Evolutionary conservation across 441 rosid species (phyloP), one percentile per base, ranked within the genome.

Genomic region (Adansonia gregorii): DNA sequence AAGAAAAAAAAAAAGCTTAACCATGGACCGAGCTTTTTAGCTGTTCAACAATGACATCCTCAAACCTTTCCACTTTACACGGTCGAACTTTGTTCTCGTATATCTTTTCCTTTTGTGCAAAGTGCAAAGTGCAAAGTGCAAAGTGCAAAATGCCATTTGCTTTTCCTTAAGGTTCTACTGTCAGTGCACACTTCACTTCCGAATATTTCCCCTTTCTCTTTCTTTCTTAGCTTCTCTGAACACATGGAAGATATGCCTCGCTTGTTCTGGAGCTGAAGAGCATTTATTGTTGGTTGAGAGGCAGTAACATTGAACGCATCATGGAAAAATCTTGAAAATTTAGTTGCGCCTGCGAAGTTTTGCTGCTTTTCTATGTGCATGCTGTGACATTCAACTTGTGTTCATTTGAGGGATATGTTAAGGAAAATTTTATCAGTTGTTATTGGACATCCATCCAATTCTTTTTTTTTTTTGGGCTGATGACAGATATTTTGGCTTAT

Each of bases 161-260:
- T 35, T 35, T 35, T 35, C 3, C 67, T 15, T 52, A 80, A 48
- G 69, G 8, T 80, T 46, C 24, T 69, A 59, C 48, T 49, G 35
- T 80, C 45, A 72, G 58, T 56, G 46, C 55, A 65, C 79, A 76
- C 73, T 76, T 76, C 74, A 31, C 72, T 49, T 43, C 20, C 0
- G 4, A 24, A 14, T 52, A 35, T 52, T 27, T 24, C 4, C 39
- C 12, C 39, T 5, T 49, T 22, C 3, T 22, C 1, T 12, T 49
- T 4, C 6, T 45, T 55, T 17, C 54, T 17, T 41, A 35, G 39
- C 58, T 52, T 71, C 6, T 27, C 3, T 71, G 41, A 69, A 41
- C 6, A 17, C 7, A 56, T 55, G 65, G 65, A n/a, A 55, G 52
- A 17, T 39, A 72, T 27, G n/a, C 58, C 76, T 19, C 14, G 4